Evolutionary conservation across 2,329 filamentous ascomycete genomes (phyloP).

Genomic region (Elsinoe perseae): DNA sequence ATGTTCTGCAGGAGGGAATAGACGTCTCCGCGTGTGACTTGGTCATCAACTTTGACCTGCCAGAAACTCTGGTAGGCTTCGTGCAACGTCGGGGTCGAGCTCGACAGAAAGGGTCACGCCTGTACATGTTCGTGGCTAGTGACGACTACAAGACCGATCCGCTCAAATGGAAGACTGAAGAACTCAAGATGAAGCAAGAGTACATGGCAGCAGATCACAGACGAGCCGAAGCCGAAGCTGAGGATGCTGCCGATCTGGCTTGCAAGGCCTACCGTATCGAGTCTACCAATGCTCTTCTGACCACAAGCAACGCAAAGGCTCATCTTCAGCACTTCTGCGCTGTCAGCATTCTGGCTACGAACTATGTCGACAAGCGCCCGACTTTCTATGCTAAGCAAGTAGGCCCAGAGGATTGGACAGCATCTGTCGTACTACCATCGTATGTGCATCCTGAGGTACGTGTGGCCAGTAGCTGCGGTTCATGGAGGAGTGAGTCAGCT

Average conservation of each 20-base stretch:
- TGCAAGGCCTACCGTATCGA: background rate
- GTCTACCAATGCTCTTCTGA: slow-evolving; percentile 53
- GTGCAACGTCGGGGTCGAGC: slow-evolving; percentile 59
- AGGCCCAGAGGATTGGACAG: slow-evolving; percentile 34
- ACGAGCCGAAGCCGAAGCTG: slow-evolving; percentile 34
- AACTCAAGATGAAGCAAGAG: slow-evolving; percentile 26
- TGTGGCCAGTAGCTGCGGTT: slow-evolving; percentile 41
- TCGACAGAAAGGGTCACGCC: slow-evolving; percentile 49
- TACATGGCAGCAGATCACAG: slow-evolving; percentile 59
- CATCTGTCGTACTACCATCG: slow-evolving; percentile 62
- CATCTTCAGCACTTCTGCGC: slow-evolving; percentile 78
- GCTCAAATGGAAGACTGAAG: slow-evolving; percentile 63
- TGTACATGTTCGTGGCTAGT: slow-evolving; percentile 44
- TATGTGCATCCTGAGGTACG: slow-evolving; percentile 48
- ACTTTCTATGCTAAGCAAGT: slow-evolving; percentile 50
- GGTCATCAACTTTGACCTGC: slow-evolving; percentile 57
- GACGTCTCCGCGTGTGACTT: slow-evolving; percentile 56
- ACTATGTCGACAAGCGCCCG: slow-evolving; percentile 58
- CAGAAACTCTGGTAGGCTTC: slow-evolving; percentile 56
- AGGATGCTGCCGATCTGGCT: slow-evolving; percentile 32
- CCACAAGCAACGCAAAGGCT: slow-evolving; percentile 62
- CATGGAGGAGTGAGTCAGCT: slow-evolving; percentile 64
- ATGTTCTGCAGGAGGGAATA: slow-evolving; percentile 54
- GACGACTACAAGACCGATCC: slow-evolving; percentile 30
- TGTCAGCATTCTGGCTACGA: slow-evolving; percentile 44